Evolutionary conservation across 1,284 basidiomycete genomes (phyloP).

Genomic region (Ustanciosporium gigantosporum): DNA sequence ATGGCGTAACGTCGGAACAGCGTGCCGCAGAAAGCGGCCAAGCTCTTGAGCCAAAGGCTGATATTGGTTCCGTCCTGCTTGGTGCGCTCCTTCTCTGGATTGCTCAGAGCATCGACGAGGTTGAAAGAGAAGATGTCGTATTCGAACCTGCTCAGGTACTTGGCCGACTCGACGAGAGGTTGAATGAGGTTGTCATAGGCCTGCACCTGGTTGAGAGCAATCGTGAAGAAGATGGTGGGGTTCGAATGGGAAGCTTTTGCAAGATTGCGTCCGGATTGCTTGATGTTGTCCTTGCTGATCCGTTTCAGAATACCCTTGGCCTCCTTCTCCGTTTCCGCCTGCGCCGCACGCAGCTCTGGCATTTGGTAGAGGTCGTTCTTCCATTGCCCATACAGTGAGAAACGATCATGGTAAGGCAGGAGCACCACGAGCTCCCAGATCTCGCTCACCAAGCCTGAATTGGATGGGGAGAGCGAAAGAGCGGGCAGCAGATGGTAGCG

Average conservation of each 20-base stretch:
- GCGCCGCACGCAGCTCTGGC: conserved; percentile 61
- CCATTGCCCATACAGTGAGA: conserved; percentile 95
- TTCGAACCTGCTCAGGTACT: conserved; percentile 86
- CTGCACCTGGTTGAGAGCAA: conserved; percentile 91
- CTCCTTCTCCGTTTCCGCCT: conserved; percentile 66
- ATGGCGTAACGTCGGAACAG: conserved; percentile 82
- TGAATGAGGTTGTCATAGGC: conserved; percentile 92
- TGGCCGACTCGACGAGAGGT: conserved; percentile 85
- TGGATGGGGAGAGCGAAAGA: conserved; percentile 75
- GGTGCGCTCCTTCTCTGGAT: conserved; percentile 79
- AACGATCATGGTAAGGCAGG: conserved; percentile 78
- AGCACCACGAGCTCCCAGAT: conserved; percentile 69
- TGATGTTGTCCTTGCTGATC: conserved; percentile 69
- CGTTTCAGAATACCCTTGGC: conserved; percentile 60
- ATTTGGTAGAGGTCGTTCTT: conserved; percentile 69
- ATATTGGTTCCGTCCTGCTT: conserved; percentile 92
- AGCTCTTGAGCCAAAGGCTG: conserved; percentile 82
- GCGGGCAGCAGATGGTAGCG: conserved; percentile 83
- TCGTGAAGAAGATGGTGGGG: conserved; percentile 86
- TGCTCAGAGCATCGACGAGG: conserved; percentile 79
- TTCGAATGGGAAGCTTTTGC: conserved; percentile 93
- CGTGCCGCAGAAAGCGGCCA: conserved; percentile 90
- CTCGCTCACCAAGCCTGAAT: conserved; percentile 68
- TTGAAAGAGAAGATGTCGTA: conserved; percentile 91
- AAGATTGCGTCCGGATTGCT: conserved; percentile 80